These are phyloP conservation scores for Trametes cingulata DNA, from an alignment of 768 basidiomycete genomes.

Conservation along the genomic window DNA sequence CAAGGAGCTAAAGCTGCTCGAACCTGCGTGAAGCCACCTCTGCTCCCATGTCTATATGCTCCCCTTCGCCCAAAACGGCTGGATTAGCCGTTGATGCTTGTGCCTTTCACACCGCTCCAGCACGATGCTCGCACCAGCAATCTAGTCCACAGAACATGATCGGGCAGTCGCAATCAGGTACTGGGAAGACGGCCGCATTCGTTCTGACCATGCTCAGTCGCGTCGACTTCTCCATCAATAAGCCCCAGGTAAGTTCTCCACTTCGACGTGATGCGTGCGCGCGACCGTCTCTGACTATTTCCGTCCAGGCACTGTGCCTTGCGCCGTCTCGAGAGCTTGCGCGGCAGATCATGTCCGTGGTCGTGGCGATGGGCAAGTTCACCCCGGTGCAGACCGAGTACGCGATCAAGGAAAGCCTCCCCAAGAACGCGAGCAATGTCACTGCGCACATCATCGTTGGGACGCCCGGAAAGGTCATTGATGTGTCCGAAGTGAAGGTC, in stretches of 20 bases:
- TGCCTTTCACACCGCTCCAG: background rate
- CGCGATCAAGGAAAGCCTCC: conserved; percentile 88
- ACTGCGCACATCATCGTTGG: conserved; percentile 93
- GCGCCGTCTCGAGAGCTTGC: conserved; percentile 97
- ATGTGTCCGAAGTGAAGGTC: conserved; percentile 79
- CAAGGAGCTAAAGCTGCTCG: background rate
- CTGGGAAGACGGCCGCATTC: conserved; percentile 98
- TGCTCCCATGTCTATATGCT: background rate
- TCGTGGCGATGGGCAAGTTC: conserved; percentile 93
- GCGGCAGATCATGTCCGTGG: conserved; percentile 95
- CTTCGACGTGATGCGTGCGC: background rate
- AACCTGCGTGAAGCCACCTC: background rate
- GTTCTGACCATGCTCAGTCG: conserved; percentile 96
- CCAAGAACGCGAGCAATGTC: conserved; percentile 61
- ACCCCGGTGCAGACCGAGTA: conserved; percentile 92
- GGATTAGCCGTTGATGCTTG: background rate
- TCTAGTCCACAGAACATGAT: conserved; percentile 96
- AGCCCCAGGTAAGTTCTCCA: conserved; percentile 67
- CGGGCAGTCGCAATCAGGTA: conserved; percentile 98
- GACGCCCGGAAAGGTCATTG: conserved; percentile 86
- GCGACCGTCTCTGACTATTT: background rate
- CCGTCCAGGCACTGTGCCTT: conserved; percentile 84
- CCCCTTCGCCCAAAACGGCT: background rate
- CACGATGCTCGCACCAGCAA: background rate
- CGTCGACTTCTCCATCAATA: conserved; percentile 78